These are phyloP conservation scores for Scolecobasidium constrictum DNA, from an alignment of 2,329 filamentous ascomycete genomes.

Conservation along the genomic window DNA sequence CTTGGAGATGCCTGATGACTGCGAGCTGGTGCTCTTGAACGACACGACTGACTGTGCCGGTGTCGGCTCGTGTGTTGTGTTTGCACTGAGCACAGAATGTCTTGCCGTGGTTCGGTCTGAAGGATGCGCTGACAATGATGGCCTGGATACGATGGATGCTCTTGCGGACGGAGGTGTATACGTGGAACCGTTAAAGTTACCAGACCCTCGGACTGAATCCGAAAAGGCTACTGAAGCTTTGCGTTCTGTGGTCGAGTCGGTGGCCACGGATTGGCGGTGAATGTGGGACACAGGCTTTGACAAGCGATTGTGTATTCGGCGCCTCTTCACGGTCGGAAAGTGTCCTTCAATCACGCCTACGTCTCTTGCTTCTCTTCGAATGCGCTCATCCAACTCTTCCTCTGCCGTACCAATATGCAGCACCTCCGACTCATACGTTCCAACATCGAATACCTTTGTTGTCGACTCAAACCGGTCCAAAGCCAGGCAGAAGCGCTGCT, in stretches of 20 bases:
- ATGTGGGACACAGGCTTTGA: neutral
- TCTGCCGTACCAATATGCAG: conserved; percentile 1
- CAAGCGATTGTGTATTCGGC: neutral
- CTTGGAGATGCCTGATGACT: neutral
- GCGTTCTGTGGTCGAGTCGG: neutral
- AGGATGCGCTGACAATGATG: neutral
- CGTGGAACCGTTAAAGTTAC: neutral
- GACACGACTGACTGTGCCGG: conserved; percentile 1
- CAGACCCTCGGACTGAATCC: neutral
- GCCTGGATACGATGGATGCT: neutral
- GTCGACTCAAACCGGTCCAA: conserved; percentile 5
- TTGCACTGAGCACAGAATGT: neutral
- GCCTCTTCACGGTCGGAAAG: conserved; percentile 4
- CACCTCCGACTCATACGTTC: conserved; percentile 6
- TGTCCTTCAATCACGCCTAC: conserved; percentile 6
- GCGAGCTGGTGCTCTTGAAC: neutral
- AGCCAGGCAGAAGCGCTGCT: conserved; percentile 5
- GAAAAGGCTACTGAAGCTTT: conserved; percentile 3
- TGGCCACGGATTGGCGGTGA: neutral
- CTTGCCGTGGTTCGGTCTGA: neutral
- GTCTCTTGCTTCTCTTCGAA: conserved; percentile 2
- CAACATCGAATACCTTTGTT: conserved; percentile 6
- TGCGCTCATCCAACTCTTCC: conserved; percentile 6
- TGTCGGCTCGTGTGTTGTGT: neutral
- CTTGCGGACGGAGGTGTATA: too few species aligned